Percentiles rank a stretch among this genome's conserved stretches.
These are phyloP conservation scores for Selaginella moellendorffii DNA, from an alignment of 75 land plant genomes.

Conservation along the genomic window DNA sequence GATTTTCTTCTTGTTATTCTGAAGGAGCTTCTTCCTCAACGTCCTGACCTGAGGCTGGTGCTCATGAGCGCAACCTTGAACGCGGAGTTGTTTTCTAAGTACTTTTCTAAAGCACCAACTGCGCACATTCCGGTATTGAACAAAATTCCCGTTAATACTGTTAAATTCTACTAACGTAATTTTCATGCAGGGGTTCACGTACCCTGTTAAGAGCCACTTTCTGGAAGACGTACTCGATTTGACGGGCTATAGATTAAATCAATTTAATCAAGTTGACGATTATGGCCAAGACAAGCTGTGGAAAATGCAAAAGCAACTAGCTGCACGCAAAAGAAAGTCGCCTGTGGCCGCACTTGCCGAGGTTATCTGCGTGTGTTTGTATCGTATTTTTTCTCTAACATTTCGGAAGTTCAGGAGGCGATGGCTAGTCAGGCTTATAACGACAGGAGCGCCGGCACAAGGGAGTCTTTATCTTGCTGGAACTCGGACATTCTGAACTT, in stretches of 20 bases:
- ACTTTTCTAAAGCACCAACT: constrained; percentile 66
- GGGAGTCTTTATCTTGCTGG: constrained; percentile 78
- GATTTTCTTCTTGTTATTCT: constrained; percentile 70
- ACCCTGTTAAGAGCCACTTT: constrained; percentile 5
- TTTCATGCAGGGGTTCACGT: not conserved
- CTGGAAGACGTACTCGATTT: constrained; percentile 1
- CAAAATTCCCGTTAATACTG: constrained; percentile 9
- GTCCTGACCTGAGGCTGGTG: constrained; percentile 58
- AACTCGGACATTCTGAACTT: constrained; percentile 46
- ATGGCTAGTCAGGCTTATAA: constrained; percentile 15
- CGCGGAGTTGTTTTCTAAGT: constrained; percentile 67
- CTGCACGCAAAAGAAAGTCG: constrained; percentile 50
- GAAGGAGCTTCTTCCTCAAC: constrained; percentile 58
- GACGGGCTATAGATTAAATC: not conserved
- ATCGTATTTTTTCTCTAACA: not conserved
- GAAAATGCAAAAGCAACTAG: constrained; percentile 72
- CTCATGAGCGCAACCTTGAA: constrained; percentile 91
- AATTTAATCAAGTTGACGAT: constrained; percentile 1
- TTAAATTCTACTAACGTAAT: not conserved
- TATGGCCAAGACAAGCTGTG: constrained; percentile 57
- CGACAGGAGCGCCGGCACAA: constrained; percentile 17
- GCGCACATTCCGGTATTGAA: constrained; percentile 63
- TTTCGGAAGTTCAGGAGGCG: constrained; percentile 10
- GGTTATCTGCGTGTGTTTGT: constrained; percentile 23
- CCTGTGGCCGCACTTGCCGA: constrained; percentile 63